Evolutionary conservation across 495 filamentous ascomycete species (phyloP), one percentile per base, ranked within the genome.

Genomic region (Penicillium samsonianum): DNA sequence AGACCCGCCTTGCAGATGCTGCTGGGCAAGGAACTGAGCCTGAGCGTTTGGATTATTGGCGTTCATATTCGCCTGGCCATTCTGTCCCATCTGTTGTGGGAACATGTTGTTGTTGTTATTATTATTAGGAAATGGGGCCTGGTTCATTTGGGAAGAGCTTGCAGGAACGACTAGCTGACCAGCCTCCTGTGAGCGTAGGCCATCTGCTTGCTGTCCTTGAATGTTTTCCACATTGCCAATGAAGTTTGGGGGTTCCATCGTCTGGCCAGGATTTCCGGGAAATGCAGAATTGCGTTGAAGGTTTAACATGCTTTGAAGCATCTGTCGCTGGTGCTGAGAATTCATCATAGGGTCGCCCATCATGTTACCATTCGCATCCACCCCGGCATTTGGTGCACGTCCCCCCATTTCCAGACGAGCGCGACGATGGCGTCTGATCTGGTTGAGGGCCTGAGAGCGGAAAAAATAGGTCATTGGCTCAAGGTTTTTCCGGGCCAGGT

Each of bases 111-210:
- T 69, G 14, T 67, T 77, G 48, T 73, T 69, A 11, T 67, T 65
- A 12, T 55, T 55, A 22, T 55, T 55, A 5, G 61, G 62, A 49
- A 74, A 75, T 3, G 71, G 65, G 25, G 63, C 64, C 49, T 76
- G 76, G 42, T 77, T 75, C 55, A 78, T 75, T 50, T 78, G 76
- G 23, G 71, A 81, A 68, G 76, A 75, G 61, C 84, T 88, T 17
- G 84, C 86, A 10, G 86, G 86, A 11, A 89, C 86, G 22, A 89
- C 86, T 43, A 83, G 68, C 58, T 87, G 84, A 23, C 86, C 86
- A 46, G 81, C 80, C 68, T 87, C 82, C 67, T 85, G 82, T n/a
- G 78, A 80, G 23, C 83, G 82, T 50, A 83, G 63, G 14, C 82
- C 85, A 61, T 84, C 82, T 26, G 80, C 81, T 68, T 87, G 86